Evolutionary conservation across 805 yeast genomes (phyloP), one percentile per base, ranked within the genome.

Genomic region (Ogataea saltuana): DNA sequence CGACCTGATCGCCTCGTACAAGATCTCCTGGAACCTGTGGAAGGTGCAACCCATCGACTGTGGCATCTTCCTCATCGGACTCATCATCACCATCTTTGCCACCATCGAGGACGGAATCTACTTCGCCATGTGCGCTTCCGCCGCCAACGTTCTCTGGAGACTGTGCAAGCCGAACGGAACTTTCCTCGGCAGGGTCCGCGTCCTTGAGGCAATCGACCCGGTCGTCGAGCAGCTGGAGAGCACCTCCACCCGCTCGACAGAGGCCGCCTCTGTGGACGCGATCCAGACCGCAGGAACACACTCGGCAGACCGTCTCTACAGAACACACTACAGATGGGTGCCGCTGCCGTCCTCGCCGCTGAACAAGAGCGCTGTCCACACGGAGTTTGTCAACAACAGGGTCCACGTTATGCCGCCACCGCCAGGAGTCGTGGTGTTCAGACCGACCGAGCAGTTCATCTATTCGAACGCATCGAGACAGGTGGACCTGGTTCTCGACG

Each of bases 41-140:
- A 75, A 71, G 50, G 76, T 84, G 44, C 68, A 80, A 37, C 97
- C 97, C 21, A 48, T 85, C 20, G 96, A 88, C 64, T 77, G 74
- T 57, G 71, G 81, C 18, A 83, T 88, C 42, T 88, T 88, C 68
- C 39, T 88, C 11, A 75, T 79, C 42, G 88, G 88, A 29, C 83
- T 88, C 11, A 59, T 88, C 38, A 74, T 88, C 55, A 79, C 93
- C 28, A 85, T 88, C 5, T 88, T 88, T 54, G 69, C 88, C 5
- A 70, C 88, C 5, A 85, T 90, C 60, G 97, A 90, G 64, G 70
- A 81, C 59, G 97, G 96, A 69, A 84, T 90, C 55, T 90, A 90
- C 69, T 90, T 89, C 66, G 91, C 96, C 30, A 77, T 88, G 53
- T 81, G 85, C 58, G 91, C 96, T 44, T 86, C 95, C 25, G 77